Evolutionary conservation across 1,139 yeast genomes (phyloP).

Genomic region (Lodderomyces oxycetoniae): DNA sequence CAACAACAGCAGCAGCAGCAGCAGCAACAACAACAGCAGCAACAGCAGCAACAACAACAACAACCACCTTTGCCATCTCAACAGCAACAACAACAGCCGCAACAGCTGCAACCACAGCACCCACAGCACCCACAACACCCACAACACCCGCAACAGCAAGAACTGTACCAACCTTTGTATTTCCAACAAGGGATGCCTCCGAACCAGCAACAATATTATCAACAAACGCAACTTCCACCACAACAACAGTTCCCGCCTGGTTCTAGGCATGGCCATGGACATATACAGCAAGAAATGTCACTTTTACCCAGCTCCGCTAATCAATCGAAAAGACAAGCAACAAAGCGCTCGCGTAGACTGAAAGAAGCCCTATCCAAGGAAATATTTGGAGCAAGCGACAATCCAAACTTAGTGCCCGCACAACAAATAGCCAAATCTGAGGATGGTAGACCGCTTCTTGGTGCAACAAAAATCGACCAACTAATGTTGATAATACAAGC

Average conservation of each 20-base stretch:
- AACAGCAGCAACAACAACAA: conserved; percentile 2
- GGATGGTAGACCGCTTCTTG: conserved; percentile 65
- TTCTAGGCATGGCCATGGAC: conserved; percentile 4
- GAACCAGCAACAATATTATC: conserved; percentile 4
- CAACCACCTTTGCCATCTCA: background rate
- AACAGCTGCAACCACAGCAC: background rate
- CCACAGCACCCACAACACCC: conserved; percentile 3
- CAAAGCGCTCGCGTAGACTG: conserved; percentile 6
- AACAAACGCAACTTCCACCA: conserved; percentile 3
- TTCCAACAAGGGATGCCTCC: conserved; percentile 5
- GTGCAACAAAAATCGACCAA: conserved; percentile 86
- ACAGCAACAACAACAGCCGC: conserved; percentile 1
- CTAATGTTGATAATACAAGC: conserved; percentile 89
- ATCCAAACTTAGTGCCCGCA: conserved; percentile 33
- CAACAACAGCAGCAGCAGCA: conserved; percentile 9
- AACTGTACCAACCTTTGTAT: conserved; percentile 1
- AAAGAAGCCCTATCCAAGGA: conserved; percentile 1
- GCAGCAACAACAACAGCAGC: conserved; percentile 2
- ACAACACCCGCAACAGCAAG: conserved; percentile 4
- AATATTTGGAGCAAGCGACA: conserved; percentile 7
- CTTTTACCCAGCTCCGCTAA: background rate
- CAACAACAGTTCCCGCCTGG: conserved; percentile 4
- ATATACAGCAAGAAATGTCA: conserved; percentile 2
- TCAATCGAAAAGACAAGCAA: conserved; percentile 1
- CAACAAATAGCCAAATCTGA: conserved; percentile 45